A percentile compares a stretch with the other conserved stretches of the same genome.
Evolutionary conservation across 345 rosid species (phyloP).

Genomic region (Eucalyptus cloeziana): DNA sequence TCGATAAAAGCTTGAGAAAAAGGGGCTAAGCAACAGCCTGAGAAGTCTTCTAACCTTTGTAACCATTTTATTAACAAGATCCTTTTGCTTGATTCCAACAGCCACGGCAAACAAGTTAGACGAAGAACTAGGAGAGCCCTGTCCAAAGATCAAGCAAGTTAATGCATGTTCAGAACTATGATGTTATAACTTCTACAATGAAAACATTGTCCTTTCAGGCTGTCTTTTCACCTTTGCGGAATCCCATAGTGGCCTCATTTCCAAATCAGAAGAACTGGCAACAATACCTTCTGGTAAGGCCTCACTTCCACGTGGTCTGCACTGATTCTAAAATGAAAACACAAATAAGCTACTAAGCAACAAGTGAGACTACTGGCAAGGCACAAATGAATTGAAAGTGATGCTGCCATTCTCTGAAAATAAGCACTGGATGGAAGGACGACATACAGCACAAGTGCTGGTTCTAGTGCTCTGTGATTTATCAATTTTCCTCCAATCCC

Average conservation of each 20-base stretch:
- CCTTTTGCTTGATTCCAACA: slow-evolving; percentile 52
- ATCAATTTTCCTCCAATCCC: slow-evolving; percentile 1
- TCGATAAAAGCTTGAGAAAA: not conserved
- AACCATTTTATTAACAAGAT: slow-evolving; percentile 39
- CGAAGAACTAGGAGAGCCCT: slow-evolving; percentile 9
- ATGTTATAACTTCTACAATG: not conserved
- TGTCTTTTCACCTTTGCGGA: slow-evolving; percentile 23
- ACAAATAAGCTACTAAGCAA: not conserved
- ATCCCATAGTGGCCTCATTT: slow-evolving; percentile 57
- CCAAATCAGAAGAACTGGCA: slow-evolving; percentile 28
- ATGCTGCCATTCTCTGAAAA: not conserved
- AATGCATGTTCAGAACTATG: not conserved
- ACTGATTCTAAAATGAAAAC: slow-evolving; percentile 14
- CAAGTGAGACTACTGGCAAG: not conserved
- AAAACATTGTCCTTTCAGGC: not conserved
- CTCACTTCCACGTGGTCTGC: slow-evolving; percentile 46
- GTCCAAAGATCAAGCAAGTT: not conserved
- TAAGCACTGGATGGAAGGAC: not conserved
- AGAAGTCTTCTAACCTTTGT: slow-evolving; percentile 18
- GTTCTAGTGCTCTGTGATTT: not conserved
- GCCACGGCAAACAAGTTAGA: slow-evolving; percentile 34
- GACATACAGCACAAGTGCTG: slow-evolving; percentile 30
- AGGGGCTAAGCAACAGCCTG: not conserved
- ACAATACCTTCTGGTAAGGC: slow-evolving; percentile 44
- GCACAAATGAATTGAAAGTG: not conserved